Percentiles rank a stretch among this genome's conserved stretches.
phyloP scores from a whole-genome alignment of 2,329 filamentous ascomycete species.

The Capronia coronata region DNA sequence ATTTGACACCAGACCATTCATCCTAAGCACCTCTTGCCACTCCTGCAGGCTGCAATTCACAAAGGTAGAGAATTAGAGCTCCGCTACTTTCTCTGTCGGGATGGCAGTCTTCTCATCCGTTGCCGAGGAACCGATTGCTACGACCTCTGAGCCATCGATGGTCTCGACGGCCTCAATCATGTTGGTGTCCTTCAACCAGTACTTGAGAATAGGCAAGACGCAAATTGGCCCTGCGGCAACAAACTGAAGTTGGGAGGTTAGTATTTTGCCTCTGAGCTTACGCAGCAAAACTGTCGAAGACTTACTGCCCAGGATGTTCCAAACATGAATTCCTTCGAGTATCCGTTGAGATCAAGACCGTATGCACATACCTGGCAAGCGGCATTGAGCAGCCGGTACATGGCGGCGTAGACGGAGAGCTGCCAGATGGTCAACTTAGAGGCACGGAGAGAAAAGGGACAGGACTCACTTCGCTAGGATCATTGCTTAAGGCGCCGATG shows the following conservation, averaged over 20 bases:
- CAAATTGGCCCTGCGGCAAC: background rate
- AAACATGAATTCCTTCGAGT: constrained; percentile 9
- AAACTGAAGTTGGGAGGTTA: too few species aligned
- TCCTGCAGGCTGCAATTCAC: too few species aligned
- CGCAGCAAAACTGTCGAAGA: too few species aligned
- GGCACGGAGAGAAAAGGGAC: background rate
- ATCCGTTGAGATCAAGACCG: background rate
- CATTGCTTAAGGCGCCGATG: background rate
- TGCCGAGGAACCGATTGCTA: too few species aligned
- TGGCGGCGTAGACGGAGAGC: constrained; percentile 23
- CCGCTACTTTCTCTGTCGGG: too few species aligned
- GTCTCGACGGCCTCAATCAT: background rate
- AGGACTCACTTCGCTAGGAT: background rate
- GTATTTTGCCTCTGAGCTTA: too few species aligned
- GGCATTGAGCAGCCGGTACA: constrained; percentile 7
- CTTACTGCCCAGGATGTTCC: constrained; percentile 31
- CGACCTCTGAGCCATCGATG: background rate
- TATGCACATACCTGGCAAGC: background rate
- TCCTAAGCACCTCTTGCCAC: too few species aligned
- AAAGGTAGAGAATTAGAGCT: too few species aligned
- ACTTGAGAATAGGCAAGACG: constrained; percentile 2
- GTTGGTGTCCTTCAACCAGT: constrained; percentile 7
- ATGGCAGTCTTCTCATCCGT: too few species aligned
- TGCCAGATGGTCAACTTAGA: constrained; percentile 7
- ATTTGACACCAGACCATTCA: too few species aligned